Conservation (phyloP, 1,284 basidiomycete species). For the Tetrapyrgos nigripes region DNA sequence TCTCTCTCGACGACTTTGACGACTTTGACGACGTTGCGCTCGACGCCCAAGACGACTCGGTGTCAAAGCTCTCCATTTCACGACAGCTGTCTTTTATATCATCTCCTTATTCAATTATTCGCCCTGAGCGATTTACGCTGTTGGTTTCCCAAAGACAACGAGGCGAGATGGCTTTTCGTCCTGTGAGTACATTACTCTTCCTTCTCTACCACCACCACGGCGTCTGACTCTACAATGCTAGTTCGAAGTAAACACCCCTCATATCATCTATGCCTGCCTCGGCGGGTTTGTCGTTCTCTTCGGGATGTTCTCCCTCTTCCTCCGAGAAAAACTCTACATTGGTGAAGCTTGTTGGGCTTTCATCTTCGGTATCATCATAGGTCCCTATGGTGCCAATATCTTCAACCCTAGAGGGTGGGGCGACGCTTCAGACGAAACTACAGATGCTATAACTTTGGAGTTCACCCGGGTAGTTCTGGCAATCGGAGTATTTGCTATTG, state of each 20-base stretch:
- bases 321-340: conserved; percentile 93
- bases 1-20: too few relatives aligned
- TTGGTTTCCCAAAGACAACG: background rate
- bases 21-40: too few relatives aligned
- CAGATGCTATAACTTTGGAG: conserved; percentile 85
- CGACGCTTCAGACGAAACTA: conserved; percentile 52
- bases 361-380: conserved; percentile 90
- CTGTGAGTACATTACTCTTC: background rate
- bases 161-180: background rate
- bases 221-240: conserved; percentile 31
- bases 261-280: conserved; percentile 83
- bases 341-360: conserved; percentile 98
- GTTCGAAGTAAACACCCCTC: conserved; percentile 75
- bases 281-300: conserved; percentile 88
- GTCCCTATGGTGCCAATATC: conserved; percentile 86
- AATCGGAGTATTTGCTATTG: conserved; percentile 97
- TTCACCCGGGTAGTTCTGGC: conserved; percentile 96
- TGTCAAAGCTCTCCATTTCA: too few relatives aligned
- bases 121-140: background rate
- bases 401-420: conserved; percentile 92
- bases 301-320: conserved; percentile 92
- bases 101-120: too few relatives aligned
- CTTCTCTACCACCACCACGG: background rate
- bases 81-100: too few relatives aligned
- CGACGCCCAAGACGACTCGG: too few relatives aligned